Conservation (phyloP, 805 yeast species). For the Scheffersomyces amazonensis region DNA sequence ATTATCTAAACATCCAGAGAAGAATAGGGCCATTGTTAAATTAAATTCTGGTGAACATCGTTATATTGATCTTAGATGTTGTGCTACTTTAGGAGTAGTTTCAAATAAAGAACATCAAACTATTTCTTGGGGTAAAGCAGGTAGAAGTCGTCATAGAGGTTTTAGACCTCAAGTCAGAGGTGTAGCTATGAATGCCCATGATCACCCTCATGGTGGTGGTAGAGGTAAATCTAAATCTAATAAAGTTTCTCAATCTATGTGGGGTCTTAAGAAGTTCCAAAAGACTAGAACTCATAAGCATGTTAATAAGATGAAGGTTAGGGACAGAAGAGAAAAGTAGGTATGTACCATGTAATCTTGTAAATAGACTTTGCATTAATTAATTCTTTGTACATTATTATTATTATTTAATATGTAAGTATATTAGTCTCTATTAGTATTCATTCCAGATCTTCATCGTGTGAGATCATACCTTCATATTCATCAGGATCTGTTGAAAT, state of each 20-base stretch:
- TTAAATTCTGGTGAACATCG: constrained; percentile 93
- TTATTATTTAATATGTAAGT: too few relatives aligned
- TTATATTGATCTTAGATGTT: constrained; percentile 77
- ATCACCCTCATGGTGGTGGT: constrained; percentile 99
- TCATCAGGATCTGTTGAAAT: background rate
- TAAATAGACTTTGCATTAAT: constrained; percentile 4
- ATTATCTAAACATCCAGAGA: constrained; percentile 71
- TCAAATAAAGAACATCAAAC: constrained; percentile 93
- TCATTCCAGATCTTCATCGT: background rate
- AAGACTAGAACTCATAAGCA: constrained; percentile 92
- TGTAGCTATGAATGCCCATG: constrained; percentile 95
- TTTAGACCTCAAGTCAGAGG: constrained; percentile 96
- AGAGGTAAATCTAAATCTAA: constrained; percentile 98
- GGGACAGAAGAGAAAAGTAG: constrained; percentile 58
- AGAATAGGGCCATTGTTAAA: constrained; percentile 70
- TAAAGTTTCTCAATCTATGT: constrained; percentile 89
- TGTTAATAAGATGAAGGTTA: constrained; percentile 77
- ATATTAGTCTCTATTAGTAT: background rate
- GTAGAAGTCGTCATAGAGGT: constrained; percentile 88
- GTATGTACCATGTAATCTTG: too few relatives aligned
- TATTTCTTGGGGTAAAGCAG: constrained; percentile 91
- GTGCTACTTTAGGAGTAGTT: constrained; percentile 91
- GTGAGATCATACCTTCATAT: background rate
- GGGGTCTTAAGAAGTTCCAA: constrained; percentile 95
- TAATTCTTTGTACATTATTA: background rate